These are phyloP conservation scores for Dipteronia sinensis DNA, from an alignment of 345 rosid genomes.

Conservation along the genomic window DNA sequence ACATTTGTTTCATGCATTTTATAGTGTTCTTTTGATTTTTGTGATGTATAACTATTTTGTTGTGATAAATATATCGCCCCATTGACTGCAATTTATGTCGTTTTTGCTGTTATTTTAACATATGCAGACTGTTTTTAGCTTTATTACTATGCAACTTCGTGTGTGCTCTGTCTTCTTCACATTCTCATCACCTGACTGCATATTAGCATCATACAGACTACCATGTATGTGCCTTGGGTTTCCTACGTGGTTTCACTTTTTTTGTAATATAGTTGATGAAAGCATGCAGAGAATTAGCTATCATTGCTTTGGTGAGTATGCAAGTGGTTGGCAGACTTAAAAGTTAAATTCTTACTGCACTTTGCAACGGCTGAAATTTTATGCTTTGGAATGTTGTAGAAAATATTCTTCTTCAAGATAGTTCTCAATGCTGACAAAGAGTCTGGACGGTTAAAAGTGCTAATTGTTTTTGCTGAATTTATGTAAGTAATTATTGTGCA, in stretches of 20 bases:
- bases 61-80: neutral
- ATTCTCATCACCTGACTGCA: constrained; percentile 44
- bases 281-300: neutral
- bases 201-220: too few relatives aligned
- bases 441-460: neutral
- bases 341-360: neutral
- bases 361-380: neutral
- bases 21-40: neutral
- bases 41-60: neutral
- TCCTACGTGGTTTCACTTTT: neutral
- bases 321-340: neutral
- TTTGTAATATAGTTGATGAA: neutral
- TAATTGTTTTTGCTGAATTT: neutral
- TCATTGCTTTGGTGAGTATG: neutral
- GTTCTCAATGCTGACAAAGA: neutral
- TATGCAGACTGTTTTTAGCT: constrained; percentile 92
- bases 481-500: neutral
- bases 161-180: constrained; percentile 99
- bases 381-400: neutral
- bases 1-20: too few relatives aligned
- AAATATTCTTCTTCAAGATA: neutral
- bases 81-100: neutral
- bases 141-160: constrained; percentile 94
- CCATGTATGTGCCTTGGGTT: too few relatives aligned
- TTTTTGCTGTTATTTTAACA: neutral